A percentile compares a stretch with the other conserved stretches of the same genome.
These are phyloP conservation scores for Didymella lethalis DNA, from an alignment of 2,329 filamentous ascomycete species.

Conservation along the genomic window DNA sequence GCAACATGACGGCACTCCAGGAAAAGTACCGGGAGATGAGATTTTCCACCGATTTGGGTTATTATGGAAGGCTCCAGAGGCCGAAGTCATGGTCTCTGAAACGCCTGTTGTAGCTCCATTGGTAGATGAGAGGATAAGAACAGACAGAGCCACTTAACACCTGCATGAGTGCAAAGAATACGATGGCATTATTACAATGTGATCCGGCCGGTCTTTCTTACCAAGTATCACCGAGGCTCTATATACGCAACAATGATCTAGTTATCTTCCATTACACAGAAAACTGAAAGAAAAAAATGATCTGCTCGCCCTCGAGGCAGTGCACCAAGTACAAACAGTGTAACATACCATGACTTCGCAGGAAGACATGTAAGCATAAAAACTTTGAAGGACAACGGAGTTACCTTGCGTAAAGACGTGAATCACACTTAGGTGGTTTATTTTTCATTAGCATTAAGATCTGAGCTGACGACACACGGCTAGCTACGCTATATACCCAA, in stretches of 20 bases:
- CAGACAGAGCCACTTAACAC: constrained; percentile 3
- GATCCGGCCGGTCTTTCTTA: neutral
- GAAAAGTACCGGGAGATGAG: neutral
- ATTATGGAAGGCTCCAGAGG: neutral
- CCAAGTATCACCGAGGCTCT: neutral
- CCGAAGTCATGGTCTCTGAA: neutral
- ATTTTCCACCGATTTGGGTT: neutral
- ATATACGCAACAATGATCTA: neutral
- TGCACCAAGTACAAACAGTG: neutral
- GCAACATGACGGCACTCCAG: neutral
- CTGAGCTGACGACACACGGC: constrained; percentile 8
- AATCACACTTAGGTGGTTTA: neutral
- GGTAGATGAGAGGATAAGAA: neutral
- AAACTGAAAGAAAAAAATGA: neutral
- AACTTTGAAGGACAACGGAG: neutral
- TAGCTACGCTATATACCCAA: constrained; percentile 12
- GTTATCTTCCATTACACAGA: no score
- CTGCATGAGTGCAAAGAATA: neutral
- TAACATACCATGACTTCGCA: neutral
- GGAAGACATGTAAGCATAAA: no score
- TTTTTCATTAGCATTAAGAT: constrained; percentile 19
- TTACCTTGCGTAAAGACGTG: neutral
- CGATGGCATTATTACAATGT: neutral
- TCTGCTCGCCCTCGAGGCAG: neutral
- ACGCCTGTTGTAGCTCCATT: neutral